Conservation (phyloP, 257 asterid species). For the Gynochthodes officinalis region DNA sequence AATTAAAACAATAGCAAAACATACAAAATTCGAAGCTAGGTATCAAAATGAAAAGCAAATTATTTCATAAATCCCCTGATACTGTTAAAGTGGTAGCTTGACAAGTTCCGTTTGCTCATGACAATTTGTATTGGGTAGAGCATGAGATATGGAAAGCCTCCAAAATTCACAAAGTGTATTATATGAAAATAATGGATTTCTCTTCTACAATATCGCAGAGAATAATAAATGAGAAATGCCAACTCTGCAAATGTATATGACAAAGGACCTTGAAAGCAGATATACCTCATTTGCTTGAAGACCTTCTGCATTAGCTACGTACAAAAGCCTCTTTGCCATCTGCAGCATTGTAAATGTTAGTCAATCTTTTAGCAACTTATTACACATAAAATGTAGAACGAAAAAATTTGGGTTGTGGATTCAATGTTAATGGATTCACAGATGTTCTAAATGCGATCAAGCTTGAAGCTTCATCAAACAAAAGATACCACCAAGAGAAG, state of each 20-base stretch:
- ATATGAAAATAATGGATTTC: background rate
- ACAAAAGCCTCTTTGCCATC: constrained; percentile 92
- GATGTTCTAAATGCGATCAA: background rate
- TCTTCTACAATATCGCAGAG: background rate
- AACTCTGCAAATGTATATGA: background rate
- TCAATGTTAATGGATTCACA: background rate
- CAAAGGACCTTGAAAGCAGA: constrained; percentile 1
- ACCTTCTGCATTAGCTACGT: constrained; percentile 78
- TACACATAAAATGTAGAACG: constrained; percentile 21
- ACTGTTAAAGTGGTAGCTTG: background rate
- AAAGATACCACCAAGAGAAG: background rate
- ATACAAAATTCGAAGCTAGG: background rate
- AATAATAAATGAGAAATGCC: background rate
- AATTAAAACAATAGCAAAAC: no score
- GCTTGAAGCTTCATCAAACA: background rate
- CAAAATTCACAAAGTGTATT: background rate
- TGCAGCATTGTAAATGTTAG: constrained; percentile 36
- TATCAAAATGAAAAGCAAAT: background rate
- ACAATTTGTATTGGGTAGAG: background rate
- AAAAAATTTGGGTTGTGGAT: constrained; percentile 1
- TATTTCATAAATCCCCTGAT: background rate
- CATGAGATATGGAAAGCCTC: background rate
- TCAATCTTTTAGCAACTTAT: constrained; percentile 15
- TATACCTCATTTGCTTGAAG: constrained; percentile 83
- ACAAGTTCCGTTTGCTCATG: background rate